Percentiles rank a stretch among this genome's conserved stretches.
Conservation (phyloP, 257 asterid species). For the Gentiana macrophylla region DNA sequence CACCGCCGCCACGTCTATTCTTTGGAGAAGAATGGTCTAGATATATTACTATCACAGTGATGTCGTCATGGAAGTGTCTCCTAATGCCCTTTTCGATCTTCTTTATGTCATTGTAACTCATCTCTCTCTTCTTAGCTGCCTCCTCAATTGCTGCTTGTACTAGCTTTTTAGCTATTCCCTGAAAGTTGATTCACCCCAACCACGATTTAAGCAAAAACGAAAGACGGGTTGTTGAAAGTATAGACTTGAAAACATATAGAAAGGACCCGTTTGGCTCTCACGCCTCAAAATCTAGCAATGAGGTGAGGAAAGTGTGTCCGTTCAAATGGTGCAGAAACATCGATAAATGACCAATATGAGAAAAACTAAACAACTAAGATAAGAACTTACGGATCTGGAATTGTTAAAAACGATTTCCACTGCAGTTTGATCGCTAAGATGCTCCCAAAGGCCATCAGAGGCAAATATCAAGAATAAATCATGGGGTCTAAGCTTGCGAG, state of each 20-base stretch:
- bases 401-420: slow-evolving; percentile 64
- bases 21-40: slow-evolving; percentile 45
- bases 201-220: not conserved
- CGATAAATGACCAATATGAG: too few relatives aligned
- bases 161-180: slow-evolving; percentile 93
- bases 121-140: slow-evolving; percentile 91
- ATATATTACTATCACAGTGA: slow-evolving; percentile 66
- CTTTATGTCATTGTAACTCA: slow-evolving; percentile 61
- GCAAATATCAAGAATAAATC: slow-evolving; percentile 86
- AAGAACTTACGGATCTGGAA: slow-evolving; percentile 73
- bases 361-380: not conserved
- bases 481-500: slow-evolving; percentile 63
- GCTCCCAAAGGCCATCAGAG: slow-evolving; percentile 99
- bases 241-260: not conserved
- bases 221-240: not conserved
- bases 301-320: too few relatives aligned
- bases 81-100: slow-evolving; percentile 80
- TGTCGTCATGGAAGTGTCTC: slow-evolving; percentile 93
- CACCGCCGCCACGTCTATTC: slow-evolving; percentile 21
- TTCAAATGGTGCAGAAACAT: not conserved
- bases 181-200: slow-evolving; percentile 9
- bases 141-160: slow-evolving; percentile 79
- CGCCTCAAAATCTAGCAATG: too few relatives aligned
- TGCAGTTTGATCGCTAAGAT: slow-evolving; percentile 70
- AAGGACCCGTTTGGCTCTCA: too few relatives aligned